Evolutionary conservation across 2,329 filamentous ascomycete genomes (phyloP).

Genomic region (Dothistroma septosporum): DNA sequence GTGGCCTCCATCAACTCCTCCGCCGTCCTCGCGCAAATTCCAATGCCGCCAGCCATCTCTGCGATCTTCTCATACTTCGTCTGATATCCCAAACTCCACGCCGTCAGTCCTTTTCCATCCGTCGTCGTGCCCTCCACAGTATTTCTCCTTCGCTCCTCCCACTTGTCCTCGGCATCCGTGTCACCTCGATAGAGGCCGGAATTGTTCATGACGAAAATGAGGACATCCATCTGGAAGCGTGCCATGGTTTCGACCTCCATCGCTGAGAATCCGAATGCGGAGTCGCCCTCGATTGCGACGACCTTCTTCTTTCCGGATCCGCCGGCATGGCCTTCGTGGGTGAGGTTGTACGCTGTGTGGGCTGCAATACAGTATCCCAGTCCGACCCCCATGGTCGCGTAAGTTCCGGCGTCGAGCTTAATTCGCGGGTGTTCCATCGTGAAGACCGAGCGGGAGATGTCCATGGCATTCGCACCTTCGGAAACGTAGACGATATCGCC

Average conservation of each 20-base stretch:
- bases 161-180: constrained; percentile 38
- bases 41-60: constrained; percentile 52
- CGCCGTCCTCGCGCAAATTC: constrained; percentile 50
- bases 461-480: constrained; percentile 60
- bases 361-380: constrained; percentile 56
- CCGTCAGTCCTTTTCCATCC: constrained; percentile 46
- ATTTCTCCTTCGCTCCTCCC: constrained; percentile 43
- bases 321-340: constrained; percentile 32
- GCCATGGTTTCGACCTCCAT: constrained; percentile 57
- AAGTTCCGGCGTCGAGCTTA: constrained; percentile 55
- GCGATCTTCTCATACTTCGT: constrained; percentile 54
- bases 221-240: constrained; percentile 50
- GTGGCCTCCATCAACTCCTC: constrained; percentile 51
- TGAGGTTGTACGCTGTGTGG: constrained; percentile 52
- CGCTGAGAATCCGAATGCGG: constrained; percentile 53
- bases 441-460: constrained; percentile 55
- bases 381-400: constrained; percentile 58
- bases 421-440: constrained; percentile 52
- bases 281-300: constrained; percentile 54
- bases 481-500: constrained; percentile 54
- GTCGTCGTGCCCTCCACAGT: constrained; percentile 34
- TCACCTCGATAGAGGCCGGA: constrained; percentile 42
- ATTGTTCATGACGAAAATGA: constrained; percentile 40
- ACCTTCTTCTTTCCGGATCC: constrained; percentile 44
- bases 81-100: constrained; percentile 48